These are phyloP conservation scores for Melaleuca alternifolia DNA, from an alignment of 345 rosid genomes.

Conservation along the genomic window DNA sequence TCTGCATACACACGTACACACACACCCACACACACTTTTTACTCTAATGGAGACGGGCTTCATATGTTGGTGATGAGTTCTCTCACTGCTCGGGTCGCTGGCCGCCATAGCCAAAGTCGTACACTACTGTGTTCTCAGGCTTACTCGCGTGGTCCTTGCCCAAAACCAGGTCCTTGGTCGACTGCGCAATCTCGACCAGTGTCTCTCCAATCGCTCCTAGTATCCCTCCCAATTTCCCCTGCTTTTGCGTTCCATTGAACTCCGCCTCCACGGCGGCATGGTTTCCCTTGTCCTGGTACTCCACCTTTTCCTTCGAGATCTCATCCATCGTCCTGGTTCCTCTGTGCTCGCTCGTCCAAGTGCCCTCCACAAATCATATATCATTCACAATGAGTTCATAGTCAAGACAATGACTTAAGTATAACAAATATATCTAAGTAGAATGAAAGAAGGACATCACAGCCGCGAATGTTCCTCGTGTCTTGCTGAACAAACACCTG, in stretches of 20 bases:
- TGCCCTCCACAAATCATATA: not conserved
- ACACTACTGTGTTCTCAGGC: not conserved
- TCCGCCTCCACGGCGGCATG: constrained; percentile 16
- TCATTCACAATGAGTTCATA: not conserved
- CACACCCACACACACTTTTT: not conserved
- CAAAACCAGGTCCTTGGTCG: constrained; percentile 40
- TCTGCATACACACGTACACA: not conserved
- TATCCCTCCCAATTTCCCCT: constrained; percentile 32
- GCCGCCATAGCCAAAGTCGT: not conserved
- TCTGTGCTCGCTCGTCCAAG: not conserved
- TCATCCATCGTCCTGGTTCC: not conserved
- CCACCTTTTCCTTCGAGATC: not conserved
- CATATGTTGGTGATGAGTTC: constrained; percentile 6
- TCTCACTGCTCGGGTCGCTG: constrained; percentile 15
- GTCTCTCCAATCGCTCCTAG: constrained; percentile 68
- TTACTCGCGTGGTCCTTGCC: constrained; percentile 9
- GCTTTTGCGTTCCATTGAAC: constrained; percentile 37
- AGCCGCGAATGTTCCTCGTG: not conserved
- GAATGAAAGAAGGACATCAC: not conserved
- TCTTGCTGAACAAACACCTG: not conserved
- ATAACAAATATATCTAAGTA: not conserved
- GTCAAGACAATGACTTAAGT: not conserved
- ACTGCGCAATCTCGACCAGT: constrained; percentile 53
- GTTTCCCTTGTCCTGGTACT: not conserved
- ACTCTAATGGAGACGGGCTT: not conserved